phyloP scores from a whole-genome alignment of 1,139 yeast species.

The Hanseniaspora gamundiae region DNA sequence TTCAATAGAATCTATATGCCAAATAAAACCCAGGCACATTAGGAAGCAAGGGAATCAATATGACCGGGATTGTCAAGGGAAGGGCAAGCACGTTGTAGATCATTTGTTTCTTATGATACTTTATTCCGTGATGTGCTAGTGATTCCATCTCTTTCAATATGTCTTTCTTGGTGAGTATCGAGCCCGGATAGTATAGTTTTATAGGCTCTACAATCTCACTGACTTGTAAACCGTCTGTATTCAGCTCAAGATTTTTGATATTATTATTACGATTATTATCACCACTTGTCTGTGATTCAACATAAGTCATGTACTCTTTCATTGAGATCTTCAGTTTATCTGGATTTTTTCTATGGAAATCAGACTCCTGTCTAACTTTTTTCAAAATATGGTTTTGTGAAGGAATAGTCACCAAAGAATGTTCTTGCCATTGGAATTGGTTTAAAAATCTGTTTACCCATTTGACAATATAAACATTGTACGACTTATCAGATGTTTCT shows the following conservation, averaged over 20 bases:
- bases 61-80: constrained; percentile 74
- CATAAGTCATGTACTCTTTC: constrained; percentile 8
- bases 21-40: constrained; percentile 91
- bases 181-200: constrained; percentile 22
- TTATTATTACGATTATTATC: too few species aligned
- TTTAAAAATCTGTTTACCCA: constrained; percentile 31
- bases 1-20: constrained; percentile 73
- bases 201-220: constrained; percentile 16
- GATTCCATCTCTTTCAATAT: constrained; percentile 17
- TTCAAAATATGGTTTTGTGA: constrained; percentile 25
- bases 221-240: constrained; percentile 12
- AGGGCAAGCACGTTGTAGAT: constrained; percentile 45
- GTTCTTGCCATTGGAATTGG: constrained; percentile 40
- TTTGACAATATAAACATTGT: constrained; percentile 32
- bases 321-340: constrained; percentile 6
- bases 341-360: constrained; percentile 2
- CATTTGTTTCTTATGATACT: constrained; percentile 34
- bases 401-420: constrained; percentile 39
- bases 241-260: too few species aligned
- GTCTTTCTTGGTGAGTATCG: constrained; percentile 13
- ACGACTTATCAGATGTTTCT: constrained; percentile 29
- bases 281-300: constrained; percentile 6
- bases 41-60: constrained; percentile 76
- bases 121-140: constrained; percentile 28
- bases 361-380: constrained; percentile 10